Evolutionary conservation across 2,329 filamentous ascomycete genomes (phyloP).

Genomic region (Arthrobotrys pseudoclavata): DNA sequence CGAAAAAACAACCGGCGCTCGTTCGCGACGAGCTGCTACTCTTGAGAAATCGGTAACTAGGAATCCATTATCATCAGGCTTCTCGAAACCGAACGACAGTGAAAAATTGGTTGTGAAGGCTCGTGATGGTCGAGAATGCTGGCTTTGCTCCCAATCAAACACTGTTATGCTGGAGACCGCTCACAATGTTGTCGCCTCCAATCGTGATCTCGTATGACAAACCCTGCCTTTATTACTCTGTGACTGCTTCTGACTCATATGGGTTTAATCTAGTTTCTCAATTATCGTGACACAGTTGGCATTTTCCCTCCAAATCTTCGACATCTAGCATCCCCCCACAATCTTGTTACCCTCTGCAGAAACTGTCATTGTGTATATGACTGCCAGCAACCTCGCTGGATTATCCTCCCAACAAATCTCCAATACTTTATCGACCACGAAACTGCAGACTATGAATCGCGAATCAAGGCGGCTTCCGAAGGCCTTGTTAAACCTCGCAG

Average conservation of each 20-base stretch:
- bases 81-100: slow-evolving; percentile 57
- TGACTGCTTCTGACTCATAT: slow-evolving; percentile 52
- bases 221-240: neutral
- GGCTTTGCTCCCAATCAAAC: slow-evolving; percentile 51
- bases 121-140: slow-evolving; percentile 54
- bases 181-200: slow-evolving; percentile 56
- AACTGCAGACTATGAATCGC: slow-evolving; percentile 43
- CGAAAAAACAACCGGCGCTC: slow-evolving; percentile 40
- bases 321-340: slow-evolving; percentile 56
- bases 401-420: slow-evolving; percentile 53
- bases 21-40: slow-evolving; percentile 29
- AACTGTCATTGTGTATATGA: slow-evolving; percentile 58
- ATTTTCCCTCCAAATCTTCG: slow-evolving; percentile 58
- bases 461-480: slow-evolving; percentile 34
- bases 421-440: slow-evolving; percentile 55
- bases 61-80: slow-evolving; percentile 52
- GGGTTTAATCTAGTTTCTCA: slow-evolving; percentile 42
- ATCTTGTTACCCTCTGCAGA: slow-evolving; percentile 55
- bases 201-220: slow-evolving; percentile 50
- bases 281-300: slow-evolving; percentile 54
- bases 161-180: slow-evolving; percentile 54
- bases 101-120: slow-evolving; percentile 56
- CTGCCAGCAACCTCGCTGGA: slow-evolving; percentile 58
- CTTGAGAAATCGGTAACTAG: slow-evolving; percentile 55
- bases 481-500: slow-evolving; percentile 40